Base-by-base conservation (phyloP, 75 land plant genomes). In the Sequoia sempervirens region DNA sequence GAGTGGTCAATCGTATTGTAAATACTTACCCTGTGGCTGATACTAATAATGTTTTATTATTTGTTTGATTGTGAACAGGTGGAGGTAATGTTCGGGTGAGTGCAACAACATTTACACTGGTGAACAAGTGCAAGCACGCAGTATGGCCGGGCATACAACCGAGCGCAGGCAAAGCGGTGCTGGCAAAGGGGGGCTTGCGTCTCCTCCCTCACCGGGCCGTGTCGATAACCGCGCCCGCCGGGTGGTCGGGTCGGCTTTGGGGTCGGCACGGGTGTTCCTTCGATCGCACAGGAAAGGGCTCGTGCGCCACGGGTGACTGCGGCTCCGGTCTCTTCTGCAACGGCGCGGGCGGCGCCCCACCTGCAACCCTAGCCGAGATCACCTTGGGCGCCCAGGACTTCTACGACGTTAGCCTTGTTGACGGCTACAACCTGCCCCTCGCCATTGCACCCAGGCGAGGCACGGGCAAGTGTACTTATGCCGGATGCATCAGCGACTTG, bases 211-310 rank as follows among this genome's bases (percentile, higher is more conserved):
- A 78, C 76, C 85, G 88, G 84, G 83, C 88, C 85, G 53, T 81
- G 88, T 28, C 86, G 38, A 82, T 93, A 80, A 68, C 79, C 47
- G 50, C 92, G 74, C 95, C 95, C 1, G 56, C 90, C 9, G 90
- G 83, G 80, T 93, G 95, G 95, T 93, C 95, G 61, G 95, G 95
- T 85, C 90, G 98, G 15, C 80, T 96, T 79, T 96, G 98, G 98
- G 98, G 95, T 53, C 92, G 98, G 54, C 93, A 93, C 38, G 98
- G 91, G 87, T 96, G 98, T 90, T 18, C 73, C 81, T 96, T 96
- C 84, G 91, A 92, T 81, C 41, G 87, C 30, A 80, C 82, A 34
- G 93, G 93, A 78, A 83, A 80, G 3, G 95, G 95, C 52, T 61
- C 80, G 47, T 90, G 93, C 86, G 89, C 87, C 85, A 93, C 94